phyloP scores from a whole-genome alignment of 169 alveolate species.

The Eimeria maxima region DNA sequence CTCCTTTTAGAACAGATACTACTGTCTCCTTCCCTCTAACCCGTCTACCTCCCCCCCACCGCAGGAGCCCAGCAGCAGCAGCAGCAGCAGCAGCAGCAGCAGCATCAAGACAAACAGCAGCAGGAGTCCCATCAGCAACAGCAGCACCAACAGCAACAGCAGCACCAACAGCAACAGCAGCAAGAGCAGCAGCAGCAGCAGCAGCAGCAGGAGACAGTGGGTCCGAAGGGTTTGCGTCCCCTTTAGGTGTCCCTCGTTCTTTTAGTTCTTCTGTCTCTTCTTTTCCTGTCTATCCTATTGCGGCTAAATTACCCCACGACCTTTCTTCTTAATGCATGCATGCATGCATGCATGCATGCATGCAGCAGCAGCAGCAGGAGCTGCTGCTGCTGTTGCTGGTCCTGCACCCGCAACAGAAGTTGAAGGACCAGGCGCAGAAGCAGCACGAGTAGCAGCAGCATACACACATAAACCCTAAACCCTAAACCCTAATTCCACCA shows the following conservation, averaged over 20 bases:
- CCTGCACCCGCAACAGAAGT: too few species aligned
- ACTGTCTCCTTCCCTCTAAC: too few species aligned
- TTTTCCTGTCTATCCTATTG: background rate
- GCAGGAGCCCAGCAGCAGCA: too few species aligned
- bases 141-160: background rate
- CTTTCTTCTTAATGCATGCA: conserved; percentile 12
- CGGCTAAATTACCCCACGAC: background rate
- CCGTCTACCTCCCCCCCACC: background rate
- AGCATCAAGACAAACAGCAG: too few species aligned
- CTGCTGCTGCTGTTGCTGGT: background rate
- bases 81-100: too few species aligned
- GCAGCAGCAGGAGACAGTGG: background rate
- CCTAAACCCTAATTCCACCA: too few species aligned
- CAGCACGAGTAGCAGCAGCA: too few species aligned
- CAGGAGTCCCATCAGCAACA: too few species aligned
- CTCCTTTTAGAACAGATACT: too few species aligned
- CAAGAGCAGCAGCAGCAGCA: conserved; percentile 50
- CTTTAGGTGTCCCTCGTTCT: background rate
- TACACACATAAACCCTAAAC: too few species aligned
- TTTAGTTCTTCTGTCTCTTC: background rate
- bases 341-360: too few species aligned
- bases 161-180: conserved; percentile 5
- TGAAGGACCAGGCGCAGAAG: too few species aligned
- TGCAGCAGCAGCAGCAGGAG: background rate
- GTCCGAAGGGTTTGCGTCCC: background rate